Base-by-base conservation (phyloP, 2,329 filamentous ascomycete genomes). In the Biscogniauxia mediterranea region DNA sequence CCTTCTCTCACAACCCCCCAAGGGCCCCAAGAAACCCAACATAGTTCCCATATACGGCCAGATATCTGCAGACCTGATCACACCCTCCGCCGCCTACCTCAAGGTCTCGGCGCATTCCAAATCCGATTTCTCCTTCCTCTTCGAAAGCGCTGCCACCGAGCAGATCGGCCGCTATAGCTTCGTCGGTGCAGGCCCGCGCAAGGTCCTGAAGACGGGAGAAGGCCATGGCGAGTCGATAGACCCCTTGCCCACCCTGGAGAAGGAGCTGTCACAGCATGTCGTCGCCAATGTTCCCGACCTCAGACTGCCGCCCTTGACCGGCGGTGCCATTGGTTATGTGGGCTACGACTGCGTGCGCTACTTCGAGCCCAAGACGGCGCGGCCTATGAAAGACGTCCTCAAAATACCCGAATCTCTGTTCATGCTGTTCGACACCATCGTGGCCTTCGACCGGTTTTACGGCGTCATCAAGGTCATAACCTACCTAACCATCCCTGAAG, bases 261-360 rank as follows among this genome's bases (percentile, higher is more conserved):
- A 85, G 65, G 93, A 97, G 78, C 84, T 99, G 52, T 84, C 87
- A 19, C 83, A 90, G 71, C 90, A 88, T 75, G 85, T 91, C 25
- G 91, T 97, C 65, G 90, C 93, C 38, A 85, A 91, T 50, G 86
- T 99, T 3, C 93, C 95, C 0, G 91, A 89, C 0, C 80, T 98
- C 71, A 85, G 85, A 70, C 83, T 99, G 46, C 95, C 95, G 56
- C 91, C 92, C 25, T 81, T 99, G 78, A 92, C 91, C 0, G 95
- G 93, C 50, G 95, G 95, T 55, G 95, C 93, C 13, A 92, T 99
- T 70, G 95, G 95, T 62, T 99, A 98, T 75, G 92, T 98, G 5
- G 93, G 93, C 57, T 99, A 99, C 74, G 95, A 99, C 75, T 99
- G 95, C 76, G 92, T 99, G 70, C 89, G 89, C 73, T 98, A 98